These are phyloP conservation scores for Solanum piurae DNA, from an alignment of 257 asterid genomes.

Conservation along the genomic window DNA sequence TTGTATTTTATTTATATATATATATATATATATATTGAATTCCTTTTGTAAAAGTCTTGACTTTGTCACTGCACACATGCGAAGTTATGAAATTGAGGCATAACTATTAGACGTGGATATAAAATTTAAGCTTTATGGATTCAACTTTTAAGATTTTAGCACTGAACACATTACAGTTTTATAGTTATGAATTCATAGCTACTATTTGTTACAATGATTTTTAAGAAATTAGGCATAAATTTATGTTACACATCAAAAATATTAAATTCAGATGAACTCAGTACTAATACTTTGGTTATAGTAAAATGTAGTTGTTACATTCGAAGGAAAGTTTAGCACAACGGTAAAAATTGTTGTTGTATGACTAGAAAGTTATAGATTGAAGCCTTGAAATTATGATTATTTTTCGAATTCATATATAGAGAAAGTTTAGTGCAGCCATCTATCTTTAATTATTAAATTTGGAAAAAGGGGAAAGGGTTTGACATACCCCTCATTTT, in stretches of 20 bases:
- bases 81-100: neutral
- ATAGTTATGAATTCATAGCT: neutral
- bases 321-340: neutral
- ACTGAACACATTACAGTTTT: neutral
- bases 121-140: neutral
- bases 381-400: neutral
- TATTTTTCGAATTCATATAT: too few relatives aligned
- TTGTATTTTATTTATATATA: too few relatives aligned
- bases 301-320: neutral
- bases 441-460: too few relatives aligned
- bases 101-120: neutral
- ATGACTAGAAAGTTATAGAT: neutral
- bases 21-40: too few relatives aligned
- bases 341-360: neutral
- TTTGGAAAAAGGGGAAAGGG: neutral
- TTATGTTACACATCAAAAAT: neutral
- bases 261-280: neutral
- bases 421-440: neutral
- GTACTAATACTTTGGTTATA: neutral
- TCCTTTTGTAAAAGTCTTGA: too few relatives aligned
- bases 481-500: too few relatives aligned
- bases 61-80: neutral
- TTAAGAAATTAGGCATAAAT: neutral
- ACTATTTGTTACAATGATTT: neutral
- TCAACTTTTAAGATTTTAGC: neutral